Conservation (phyloP, 2,329 filamentous ascomycete species). For the Penicillium sp. region DNA sequence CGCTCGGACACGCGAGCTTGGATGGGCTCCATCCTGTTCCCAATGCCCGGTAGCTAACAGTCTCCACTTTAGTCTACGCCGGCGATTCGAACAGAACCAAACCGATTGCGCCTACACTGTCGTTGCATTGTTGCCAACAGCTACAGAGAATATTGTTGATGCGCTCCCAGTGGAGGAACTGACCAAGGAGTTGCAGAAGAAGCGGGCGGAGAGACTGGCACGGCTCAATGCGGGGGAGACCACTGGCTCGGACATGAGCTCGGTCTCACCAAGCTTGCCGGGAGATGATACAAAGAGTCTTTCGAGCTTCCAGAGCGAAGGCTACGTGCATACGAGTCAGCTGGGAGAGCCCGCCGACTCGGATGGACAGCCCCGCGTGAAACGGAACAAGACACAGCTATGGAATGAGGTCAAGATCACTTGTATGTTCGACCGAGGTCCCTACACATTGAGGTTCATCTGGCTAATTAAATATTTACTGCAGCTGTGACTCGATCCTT, state of each 20-base stretch:
- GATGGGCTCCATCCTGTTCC: conserved; percentile 2
- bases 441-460: background rate
- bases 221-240: conserved; percentile 58
- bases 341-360: conserved; percentile 56
- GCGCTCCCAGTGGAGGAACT: conserved; percentile 89
- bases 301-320: conserved; percentile 74
- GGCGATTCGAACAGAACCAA: conserved; percentile 97
- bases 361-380: conserved; percentile 54
- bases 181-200: conserved; percentile 89
- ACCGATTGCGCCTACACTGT: conserved; percentile 98
- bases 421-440: conserved; percentile 53
- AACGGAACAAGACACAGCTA: conserved; percentile 85
- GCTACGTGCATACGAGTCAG: conserved; percentile 81
- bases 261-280: conserved; percentile 65
- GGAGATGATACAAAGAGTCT: conserved; percentile 83
- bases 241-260: conserved; percentile 57
- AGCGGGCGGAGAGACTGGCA: conserved; percentile 73
- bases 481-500: conserved; percentile 86
- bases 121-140: conserved; percentile 88
- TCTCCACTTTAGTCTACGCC: conserved; percentile 66
- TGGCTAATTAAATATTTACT: background rate
- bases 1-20: conserved; percentile 14
- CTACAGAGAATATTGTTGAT: conserved; percentile 83
- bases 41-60: conserved; percentile 15
- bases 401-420: conserved; percentile 98